phyloP scores from a whole-genome alignment of 1,284 basidiomycete species.

The Austropuccinia psidii region DNA sequence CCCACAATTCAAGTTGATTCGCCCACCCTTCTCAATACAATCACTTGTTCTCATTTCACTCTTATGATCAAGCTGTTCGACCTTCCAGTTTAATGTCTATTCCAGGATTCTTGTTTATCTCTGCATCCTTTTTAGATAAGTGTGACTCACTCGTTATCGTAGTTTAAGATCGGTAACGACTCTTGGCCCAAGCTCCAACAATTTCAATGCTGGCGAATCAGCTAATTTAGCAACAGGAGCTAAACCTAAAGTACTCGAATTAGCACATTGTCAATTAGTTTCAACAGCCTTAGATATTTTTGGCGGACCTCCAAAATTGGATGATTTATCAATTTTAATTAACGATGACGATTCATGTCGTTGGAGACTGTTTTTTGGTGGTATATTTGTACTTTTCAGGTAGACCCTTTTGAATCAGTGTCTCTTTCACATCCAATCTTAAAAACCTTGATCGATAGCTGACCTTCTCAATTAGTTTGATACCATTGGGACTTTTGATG shows the following conservation, averaged over 20 bases:
- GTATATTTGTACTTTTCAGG: no score
- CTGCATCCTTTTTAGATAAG: slow-evolving; percentile 45
- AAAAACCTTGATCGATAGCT: no score
- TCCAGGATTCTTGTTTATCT: slow-evolving; percentile 49
- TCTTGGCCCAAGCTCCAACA: slow-evolving; percentile 50
- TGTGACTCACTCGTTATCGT: slow-evolving; percentile 44
- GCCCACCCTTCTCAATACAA: slow-evolving; percentile 47
- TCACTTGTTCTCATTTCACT: slow-evolving; percentile 54
- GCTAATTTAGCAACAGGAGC: slow-evolving; percentile 51
- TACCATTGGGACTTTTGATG: no score
- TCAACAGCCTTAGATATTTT: slow-evolving; percentile 51
- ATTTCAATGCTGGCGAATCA: slow-evolving; percentile 52
- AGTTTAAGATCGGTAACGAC: slow-evolving; percentile 46
- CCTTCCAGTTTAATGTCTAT: slow-evolving; percentile 49
- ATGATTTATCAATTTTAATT: no score
- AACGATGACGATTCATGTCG: slow-evolving; percentile 26
- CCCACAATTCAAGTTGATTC: slow-evolving; percentile 40
- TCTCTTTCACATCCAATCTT: no score
- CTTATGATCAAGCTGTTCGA: no score
- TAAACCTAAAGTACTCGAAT: slow-evolving; percentile 53
- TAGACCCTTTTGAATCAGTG: no score
- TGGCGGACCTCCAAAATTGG: slow-evolving; percentile 40
- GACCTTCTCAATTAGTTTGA: no score
- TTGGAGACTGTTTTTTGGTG: slow-evolving; percentile 49
- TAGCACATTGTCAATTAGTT: slow-evolving; percentile 52